Percentiles rank a stretch among this genome's conserved stretches.
Conservation (phyloP, 352 stramenopile species). For the Globisporangium cystogenes region DNA sequence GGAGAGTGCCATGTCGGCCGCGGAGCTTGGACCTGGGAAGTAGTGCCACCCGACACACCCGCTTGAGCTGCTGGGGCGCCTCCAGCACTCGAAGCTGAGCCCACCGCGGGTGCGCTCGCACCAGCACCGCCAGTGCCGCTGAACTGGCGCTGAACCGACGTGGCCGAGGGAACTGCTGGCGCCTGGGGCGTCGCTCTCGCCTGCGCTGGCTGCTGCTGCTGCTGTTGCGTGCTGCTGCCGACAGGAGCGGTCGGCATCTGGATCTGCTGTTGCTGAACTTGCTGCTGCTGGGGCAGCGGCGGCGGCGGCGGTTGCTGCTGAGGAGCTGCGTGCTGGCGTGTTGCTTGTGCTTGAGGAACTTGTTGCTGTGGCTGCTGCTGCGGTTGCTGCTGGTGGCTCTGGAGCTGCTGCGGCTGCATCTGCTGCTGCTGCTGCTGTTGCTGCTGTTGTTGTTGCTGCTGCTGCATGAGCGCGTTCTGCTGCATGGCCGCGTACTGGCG, state of each 20-base stretch:
- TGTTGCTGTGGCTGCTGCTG: too few species aligned
- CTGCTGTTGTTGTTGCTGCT: constrained; percentile 29
- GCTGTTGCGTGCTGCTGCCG: constrained; percentile 1
- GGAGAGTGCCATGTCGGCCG: constrained; percentile 64
- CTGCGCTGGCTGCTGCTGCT: constrained; percentile 15
- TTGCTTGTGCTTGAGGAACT: constrained; percentile 1
- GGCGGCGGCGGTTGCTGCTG: constrained; percentile 13
- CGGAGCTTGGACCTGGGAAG: neutral
- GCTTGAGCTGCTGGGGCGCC: constrained; percentile 1
- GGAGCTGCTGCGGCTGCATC: constrained; percentile 24
- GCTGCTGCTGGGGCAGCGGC: neutral
- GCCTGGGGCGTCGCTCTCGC: neutral
- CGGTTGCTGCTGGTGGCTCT: constrained; percentile 17
- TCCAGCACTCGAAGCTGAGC: constrained; percentile 1
- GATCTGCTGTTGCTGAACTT: neutral
- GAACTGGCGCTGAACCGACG: constrained; percentile 8
- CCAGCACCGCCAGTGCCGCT: constrained; percentile 3
- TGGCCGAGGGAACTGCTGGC: constrained; percentile 6
- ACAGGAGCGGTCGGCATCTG: neutral
- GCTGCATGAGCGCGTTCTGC: constrained; percentile 31
- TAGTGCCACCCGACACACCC: neutral
- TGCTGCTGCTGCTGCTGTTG: constrained; percentile 20
- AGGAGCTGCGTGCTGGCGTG: neutral
- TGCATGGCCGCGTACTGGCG: constrained; percentile 31
- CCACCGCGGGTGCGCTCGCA: neutral